Evolutionary conservation across 1,284 basidiomycete genomes (phyloP), one percentile per base, ranked within the genome.

Genomic region (Tilletia caries): DNA sequence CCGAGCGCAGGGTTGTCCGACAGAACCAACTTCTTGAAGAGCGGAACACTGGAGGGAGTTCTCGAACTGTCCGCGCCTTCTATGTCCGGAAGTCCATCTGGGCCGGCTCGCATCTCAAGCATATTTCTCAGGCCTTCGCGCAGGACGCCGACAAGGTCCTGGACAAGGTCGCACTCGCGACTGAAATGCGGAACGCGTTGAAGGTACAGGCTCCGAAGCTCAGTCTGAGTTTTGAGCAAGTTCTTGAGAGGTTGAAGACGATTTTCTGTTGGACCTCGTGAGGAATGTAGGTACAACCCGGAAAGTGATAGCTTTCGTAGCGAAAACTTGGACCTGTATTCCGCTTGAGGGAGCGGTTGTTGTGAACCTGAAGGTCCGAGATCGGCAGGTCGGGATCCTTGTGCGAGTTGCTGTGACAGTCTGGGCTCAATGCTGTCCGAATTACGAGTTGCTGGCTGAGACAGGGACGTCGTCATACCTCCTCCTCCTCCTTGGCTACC

Each of bases 201-300:
- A 33, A 62, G 32, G 58, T 62, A 62, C 8, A 62, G 58, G n/a
- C 58, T 62, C 4, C 32, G 58, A 20, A 62, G 58, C 2, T 33
- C 58, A 5, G 58, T 33, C n/a, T 62, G 58, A 18, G 32, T 62
- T 2, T n/a, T 20, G 15, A 62, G 29, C 32, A 62, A 32, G n/a
- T 62, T n/a, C 33, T 37, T 25, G 25, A 62, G n/a, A 5, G 58
- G 58, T 37, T 32, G 58, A 2, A 62, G 29, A 3, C 58, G 58
- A 12, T 12, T 62, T 12, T 29, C 29, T 2, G 33, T 20, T 12
- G 58, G 2, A 29, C 58, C 58, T 15, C 58, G 58, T 15, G 27
- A 37, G 27, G 27, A 34, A 34, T 62, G 33, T 29, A 62, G n/a
- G 8, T 33, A 20, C 32, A 62, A 23, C 2, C 58, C 58, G 8